Base-by-base conservation (phyloP, 768 basidiomycete genomes). In the Punctularia strigosozonata region DNA sequence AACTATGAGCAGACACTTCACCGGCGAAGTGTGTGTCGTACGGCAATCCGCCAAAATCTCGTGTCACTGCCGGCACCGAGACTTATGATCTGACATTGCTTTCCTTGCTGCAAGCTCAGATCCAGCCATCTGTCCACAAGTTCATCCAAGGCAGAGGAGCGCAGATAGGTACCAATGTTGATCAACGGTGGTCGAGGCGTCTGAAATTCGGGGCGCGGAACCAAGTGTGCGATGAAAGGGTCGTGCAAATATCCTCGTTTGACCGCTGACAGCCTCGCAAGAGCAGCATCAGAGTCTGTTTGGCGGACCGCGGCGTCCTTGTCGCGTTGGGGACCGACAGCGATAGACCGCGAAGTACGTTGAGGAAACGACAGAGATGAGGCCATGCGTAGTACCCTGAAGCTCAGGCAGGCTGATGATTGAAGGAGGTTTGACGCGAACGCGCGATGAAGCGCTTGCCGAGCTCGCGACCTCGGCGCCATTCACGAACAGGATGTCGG, bases 21-120 rank as follows among this genome's bases (percentile, higher is more conserved):
- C 3, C 13, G n/a, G 24, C 7, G 15, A 15, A 18, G 23, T 31
- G 12, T 21, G 17, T 17, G 21, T 71, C 83, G 62, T 62, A 88
- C 89, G 63, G 68, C 71, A 49, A 94, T 63, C 40, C 91, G 69
- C 91, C 94, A 99, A 55, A 86, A 98, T 38, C 95, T 66, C 2
- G 90, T 90, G 61, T 99, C 95, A 50, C 88, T 97, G 18, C 95
- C 95, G 2, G 92, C 84, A 0, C 95, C 95, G 22, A 97, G 58
- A 57, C 87, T 94, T n/a, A 98, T 73, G 39, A 98, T 80, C 65
- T 98, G 95, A 46, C 75, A 79, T 41, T 54, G 54, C 43, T 58
- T 66, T n/a, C 59, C 66, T 6, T 62, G 62, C 17, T 49, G 51
- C 30, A 56, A 52, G 1, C 69, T 65, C 14, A 67, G 48, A 14